Conservation (phyloP, 2,329 filamentous ascomycete species). For the Sarocladium brachiariae region DNA sequence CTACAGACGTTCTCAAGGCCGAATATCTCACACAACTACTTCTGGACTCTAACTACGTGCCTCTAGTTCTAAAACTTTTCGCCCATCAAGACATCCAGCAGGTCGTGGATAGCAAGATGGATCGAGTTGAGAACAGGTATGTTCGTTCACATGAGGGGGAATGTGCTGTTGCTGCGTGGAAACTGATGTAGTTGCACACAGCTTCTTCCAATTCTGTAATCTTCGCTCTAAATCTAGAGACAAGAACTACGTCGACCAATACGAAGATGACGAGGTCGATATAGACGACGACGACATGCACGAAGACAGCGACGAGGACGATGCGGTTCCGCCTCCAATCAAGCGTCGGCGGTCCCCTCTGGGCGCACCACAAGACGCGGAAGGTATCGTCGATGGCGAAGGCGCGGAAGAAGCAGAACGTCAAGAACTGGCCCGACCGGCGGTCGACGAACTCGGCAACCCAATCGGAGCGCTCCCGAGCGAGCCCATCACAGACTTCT, state of each 20-base stretch:
- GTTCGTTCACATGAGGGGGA: conserved; percentile 18
- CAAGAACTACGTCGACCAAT: conserved; percentile 22
- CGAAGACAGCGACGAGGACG: conserved; percentile 61
- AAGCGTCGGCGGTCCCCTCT: conserved; percentile 45
- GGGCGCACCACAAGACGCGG: conserved; percentile 17
- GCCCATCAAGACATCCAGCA: conserved; percentile 91
- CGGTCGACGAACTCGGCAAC: conserved; percentile 83
- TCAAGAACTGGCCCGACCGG: conserved; percentile 37
- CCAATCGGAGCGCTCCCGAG: conserved; percentile 63
- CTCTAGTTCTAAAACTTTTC: conserved; percentile 85
- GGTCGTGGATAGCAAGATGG: conserved; percentile 77
- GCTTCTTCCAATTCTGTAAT: conserved; percentile 90
- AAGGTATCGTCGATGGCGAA: conserved; percentile 17
- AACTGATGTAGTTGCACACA: conserved; percentile 27
- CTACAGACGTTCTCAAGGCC: conserved; percentile 80
- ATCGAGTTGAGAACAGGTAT: conserved; percentile 74
- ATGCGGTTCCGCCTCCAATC: conserved; percentile 81
- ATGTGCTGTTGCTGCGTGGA: neutral
- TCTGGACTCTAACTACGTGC: conserved; percentile 91
- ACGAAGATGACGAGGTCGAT: conserved; percentile 19
- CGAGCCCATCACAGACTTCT: conserved; percentile 81
- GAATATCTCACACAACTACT: conserved; percentile 92
- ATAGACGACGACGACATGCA: conserved; percentile 17
- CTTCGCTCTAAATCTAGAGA: conserved; percentile 48
- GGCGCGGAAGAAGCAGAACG: conserved; percentile 24